Base-by-base conservation (phyloP, 495 filamentous ascomycete genomes). In the Acidiella bohemica region DNA sequence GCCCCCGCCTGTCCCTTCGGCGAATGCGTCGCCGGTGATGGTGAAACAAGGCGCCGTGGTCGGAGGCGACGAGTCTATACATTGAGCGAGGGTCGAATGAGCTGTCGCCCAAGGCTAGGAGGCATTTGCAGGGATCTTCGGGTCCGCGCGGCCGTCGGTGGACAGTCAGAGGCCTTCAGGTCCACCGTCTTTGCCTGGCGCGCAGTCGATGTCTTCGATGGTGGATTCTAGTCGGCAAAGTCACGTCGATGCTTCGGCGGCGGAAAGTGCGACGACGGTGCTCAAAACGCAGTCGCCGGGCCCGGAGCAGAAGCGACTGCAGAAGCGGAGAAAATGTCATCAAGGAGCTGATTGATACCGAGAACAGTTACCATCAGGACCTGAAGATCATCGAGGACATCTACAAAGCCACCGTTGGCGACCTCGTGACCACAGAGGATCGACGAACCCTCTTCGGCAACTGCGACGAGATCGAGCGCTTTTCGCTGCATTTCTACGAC, bases 301-400 rank as follows among this genome's bases (percentile, higher is more conserved):
- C n/a, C 66, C 70, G 0, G 73, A 76, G 32, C 69, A 75, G 41
- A 65, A 68, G 26, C 66, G 67, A 4, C 53, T 80, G 17, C 71
- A 60, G 37, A 71, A 85, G 48, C 77, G 90, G n/a, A 12, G 71
- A 76, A 24, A 67, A 86, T 52, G 68, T 88, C 39, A 81, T 97
- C 48, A 81, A 85, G 47, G 90, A 97, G 58, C 65, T 97, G 16
- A 72, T 94, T 27, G 84, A 93, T 49, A 97, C 92, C 2, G 90
- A 97, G 55, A 72, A 80, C 21, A 73, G 74, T 12, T 96, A 87
- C 58, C 70, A 84, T 32, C 71, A 80, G 45, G 90, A 97, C 59
- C 88, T 97, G 84, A 93, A 81, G 51, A 84, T 97, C 27, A 78
- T 92, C 5, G 82, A 92, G 53, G 84, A 94, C 51, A 94, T 96